phyloP scores from a whole-genome alignment of 208 protist genomes.

The Trypanosoma melophagium region DNA sequence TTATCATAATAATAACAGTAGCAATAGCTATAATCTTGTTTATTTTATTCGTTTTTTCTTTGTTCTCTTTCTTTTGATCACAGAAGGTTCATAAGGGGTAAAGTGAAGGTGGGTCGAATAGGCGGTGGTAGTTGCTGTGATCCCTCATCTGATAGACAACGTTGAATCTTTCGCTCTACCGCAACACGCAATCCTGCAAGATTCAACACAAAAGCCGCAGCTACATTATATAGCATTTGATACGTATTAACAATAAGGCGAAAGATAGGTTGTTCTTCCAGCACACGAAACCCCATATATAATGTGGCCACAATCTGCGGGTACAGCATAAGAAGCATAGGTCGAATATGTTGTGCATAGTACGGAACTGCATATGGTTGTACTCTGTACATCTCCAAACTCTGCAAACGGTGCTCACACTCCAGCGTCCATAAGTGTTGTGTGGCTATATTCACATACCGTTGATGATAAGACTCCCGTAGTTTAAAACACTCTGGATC shows the following conservation, averaged over 20 bases:
- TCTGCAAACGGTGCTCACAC: constrained; percentile 50
- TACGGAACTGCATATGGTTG: constrained; percentile 79
- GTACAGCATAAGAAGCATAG: constrained; percentile 69
- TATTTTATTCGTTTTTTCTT: background rate
- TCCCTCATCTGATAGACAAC: constrained; percentile 46
- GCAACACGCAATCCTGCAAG: constrained; percentile 51
- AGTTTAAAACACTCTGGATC: constrained; percentile 43
- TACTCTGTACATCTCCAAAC: constrained; percentile 34
- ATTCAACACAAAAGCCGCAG: constrained; percentile 71
- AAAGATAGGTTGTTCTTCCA: constrained; percentile 61
- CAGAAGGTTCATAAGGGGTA: constrained; percentile 58
- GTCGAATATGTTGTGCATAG: constrained; percentile 83
- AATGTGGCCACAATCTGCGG: constrained; percentile 61
- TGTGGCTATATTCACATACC: constrained; percentile 44
- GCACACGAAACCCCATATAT: constrained; percentile 74
- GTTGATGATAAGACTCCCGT: constrained; percentile 55
- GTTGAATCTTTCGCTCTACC: constrained; percentile 53
- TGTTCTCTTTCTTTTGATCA: constrained; percentile 23
- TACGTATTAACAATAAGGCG: constrained; percentile 62
- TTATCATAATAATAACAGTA: no score
- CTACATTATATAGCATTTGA: constrained; percentile 65
- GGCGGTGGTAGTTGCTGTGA: constrained; percentile 48
- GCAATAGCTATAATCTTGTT: no score
- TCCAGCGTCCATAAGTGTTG: constrained; percentile 60
- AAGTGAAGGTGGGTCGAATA: constrained; percentile 54